phyloP scores from a whole-genome alignment of 306 rosid genomes.

The Carpinus viminea region DNA sequence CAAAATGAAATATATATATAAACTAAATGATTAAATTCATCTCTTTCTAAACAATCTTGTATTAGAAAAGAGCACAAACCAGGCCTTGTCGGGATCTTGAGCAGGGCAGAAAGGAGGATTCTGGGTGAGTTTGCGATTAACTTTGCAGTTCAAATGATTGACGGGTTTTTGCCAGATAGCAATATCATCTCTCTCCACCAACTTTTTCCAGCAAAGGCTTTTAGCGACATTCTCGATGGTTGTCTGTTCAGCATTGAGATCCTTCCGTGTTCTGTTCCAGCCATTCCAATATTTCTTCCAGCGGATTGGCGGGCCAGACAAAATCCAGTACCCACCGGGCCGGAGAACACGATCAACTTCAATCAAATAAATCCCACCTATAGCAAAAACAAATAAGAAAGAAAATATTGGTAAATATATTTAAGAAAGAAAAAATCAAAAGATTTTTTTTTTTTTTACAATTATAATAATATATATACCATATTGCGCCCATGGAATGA shows the following conservation, averaged over 20 bases:
- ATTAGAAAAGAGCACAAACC: constrained; percentile 39
- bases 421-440: no score
- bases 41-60: no score
- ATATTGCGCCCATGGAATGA: constrained; percentile 67
- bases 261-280: constrained; percentile 75
- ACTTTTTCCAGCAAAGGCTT: constrained; percentile 75
- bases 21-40: no score
- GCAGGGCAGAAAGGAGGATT: constrained; percentile 47
- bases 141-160: constrained; percentile 62
- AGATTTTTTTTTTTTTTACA: no score
- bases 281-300: constrained; percentile 72
- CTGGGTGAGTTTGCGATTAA: constrained; percentile 30
- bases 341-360: constrained; percentile 75
- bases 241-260: constrained; percentile 61
- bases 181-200: constrained; percentile 61
- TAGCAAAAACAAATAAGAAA: background rate
- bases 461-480: constrained; percentile 19
- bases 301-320: constrained; percentile 73
- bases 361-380: constrained; percentile 61
- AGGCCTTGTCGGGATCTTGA: constrained; percentile 56
- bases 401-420: background rate
- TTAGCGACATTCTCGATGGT: constrained; percentile 61
- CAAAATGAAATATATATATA: background rate
- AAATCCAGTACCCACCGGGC: constrained; percentile 81
- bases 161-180: constrained; percentile 82